phyloP scores from a whole-genome alignment of 331 rosid genomes.

The Dryas integrifolia region DNA sequence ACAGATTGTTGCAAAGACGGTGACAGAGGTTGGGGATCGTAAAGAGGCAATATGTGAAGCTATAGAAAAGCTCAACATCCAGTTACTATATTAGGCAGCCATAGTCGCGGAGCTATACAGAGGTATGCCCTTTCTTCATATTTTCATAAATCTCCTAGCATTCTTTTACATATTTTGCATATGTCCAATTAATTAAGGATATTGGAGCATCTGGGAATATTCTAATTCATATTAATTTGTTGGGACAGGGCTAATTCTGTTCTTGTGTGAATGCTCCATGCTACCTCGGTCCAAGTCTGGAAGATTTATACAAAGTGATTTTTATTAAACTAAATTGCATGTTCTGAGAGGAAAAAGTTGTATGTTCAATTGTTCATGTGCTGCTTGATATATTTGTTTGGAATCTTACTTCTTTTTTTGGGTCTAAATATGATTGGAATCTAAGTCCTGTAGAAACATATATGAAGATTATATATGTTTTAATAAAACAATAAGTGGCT shows the following conservation, averaged over 20 bases:
- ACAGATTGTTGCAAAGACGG: constrained; percentile 37
- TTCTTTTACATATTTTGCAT: no score
- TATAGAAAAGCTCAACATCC: constrained; percentile 37
- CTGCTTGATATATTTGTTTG: neutral
- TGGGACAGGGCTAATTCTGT: constrained; percentile 27
- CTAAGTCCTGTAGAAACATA: neutral
- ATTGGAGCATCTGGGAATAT: no score
- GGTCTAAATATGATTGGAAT: neutral
- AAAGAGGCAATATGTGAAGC: constrained; percentile 41
- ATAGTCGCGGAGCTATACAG: constrained; percentile 36
- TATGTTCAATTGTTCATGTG: neutral
- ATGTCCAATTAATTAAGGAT: no score
- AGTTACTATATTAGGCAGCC: constrained; percentile 48
- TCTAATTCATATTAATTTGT: constrained; percentile 5
- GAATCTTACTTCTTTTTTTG: no score
- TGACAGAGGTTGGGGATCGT: constrained; percentile 45
- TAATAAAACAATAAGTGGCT: neutral
- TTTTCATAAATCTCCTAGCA: neutral
- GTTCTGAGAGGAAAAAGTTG: neutral
- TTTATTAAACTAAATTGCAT: neutral
- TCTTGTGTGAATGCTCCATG: neutral
- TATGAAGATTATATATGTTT: neutral
- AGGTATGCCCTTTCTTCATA: constrained; percentile 25
- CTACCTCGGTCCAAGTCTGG: neutral
- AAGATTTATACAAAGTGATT: neutral